Percentiles rank a stretch among this genome's conserved stretches.
Evolutionary conservation across 1,284 basidiomycete species (phyloP).

Genomic region (Ceratobasidium sp.): DNA sequence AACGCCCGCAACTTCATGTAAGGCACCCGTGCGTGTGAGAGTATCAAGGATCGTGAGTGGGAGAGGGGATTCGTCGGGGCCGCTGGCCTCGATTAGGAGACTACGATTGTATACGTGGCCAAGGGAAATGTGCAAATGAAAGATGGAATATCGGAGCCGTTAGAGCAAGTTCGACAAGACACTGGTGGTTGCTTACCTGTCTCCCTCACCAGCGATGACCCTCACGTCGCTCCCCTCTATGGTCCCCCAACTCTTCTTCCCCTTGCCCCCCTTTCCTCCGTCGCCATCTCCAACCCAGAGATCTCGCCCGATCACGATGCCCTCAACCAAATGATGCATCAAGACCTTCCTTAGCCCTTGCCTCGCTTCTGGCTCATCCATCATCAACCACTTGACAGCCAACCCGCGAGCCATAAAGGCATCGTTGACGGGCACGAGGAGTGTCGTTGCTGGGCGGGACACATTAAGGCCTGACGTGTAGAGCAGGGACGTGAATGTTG

Average conservation of each 20-base stretch:
- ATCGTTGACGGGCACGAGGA: conserved; percentile 88
- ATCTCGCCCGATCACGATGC: conserved; percentile 77
- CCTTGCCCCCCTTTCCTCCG: conserved; percentile 49
- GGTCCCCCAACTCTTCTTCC: conserved; percentile 53
- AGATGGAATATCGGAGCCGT: neutral
- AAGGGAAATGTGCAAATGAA: neutral
- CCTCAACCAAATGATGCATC: conserved; percentile 83
- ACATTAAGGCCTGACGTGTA: conserved; percentile 86
- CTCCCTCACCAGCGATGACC: conserved; percentile 49
- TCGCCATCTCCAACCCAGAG: conserved; percentile 18
- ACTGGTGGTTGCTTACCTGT: conserved; percentile 11
- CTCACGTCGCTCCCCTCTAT: conserved; percentile 58
- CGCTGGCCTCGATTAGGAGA: conserved; percentile 39
- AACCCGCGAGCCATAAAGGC: conserved; percentile 92
- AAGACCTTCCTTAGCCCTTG: conserved; percentile 84
- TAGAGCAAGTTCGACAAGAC: neutral
- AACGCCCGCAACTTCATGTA: conserved; percentile 85
- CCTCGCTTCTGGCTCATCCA: conserved; percentile 82
- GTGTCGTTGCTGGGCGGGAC: conserved; percentile 77
- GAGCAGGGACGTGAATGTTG: conserved; percentile 89
- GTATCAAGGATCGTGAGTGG: conserved; percentile 60
- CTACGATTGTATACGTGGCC: neutral
- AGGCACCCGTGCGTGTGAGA: conserved; percentile 88
- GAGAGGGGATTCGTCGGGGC: conserved; percentile 32
- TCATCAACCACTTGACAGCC: conserved; percentile 60